Conservation (phyloP, 352 stramenopile genomes). For the Pelagophyceae sp. region DNA sequence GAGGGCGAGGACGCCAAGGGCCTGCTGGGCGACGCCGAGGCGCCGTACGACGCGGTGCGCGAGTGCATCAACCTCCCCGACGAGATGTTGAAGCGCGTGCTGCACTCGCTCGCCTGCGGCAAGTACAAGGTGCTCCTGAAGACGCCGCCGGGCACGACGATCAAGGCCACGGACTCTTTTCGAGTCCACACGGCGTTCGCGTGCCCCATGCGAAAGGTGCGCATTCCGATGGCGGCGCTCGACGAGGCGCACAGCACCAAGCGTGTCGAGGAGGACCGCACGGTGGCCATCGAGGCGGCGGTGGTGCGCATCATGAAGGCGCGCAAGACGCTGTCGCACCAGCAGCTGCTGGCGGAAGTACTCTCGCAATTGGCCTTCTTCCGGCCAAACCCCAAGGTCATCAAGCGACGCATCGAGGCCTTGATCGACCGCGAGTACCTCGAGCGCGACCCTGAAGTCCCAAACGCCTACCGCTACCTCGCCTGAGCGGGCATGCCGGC, state of each 20-base stretch:
- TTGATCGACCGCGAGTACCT: constrained; percentile 97
- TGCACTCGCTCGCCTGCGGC: constrained; percentile 95
- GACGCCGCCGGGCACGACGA: constrained; percentile 80
- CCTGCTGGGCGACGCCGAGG: no score
- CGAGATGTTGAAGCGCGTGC: constrained; percentile 88
- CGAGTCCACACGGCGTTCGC: constrained; percentile 83
- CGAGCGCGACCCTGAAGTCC: constrained; percentile 86
- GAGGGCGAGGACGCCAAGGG: constrained; percentile 23
- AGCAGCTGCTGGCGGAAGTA: constrained; percentile 96
- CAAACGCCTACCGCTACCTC: constrained; percentile 89
- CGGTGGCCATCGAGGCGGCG: constrained; percentile 95
- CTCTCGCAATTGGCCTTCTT: constrained; percentile 94
- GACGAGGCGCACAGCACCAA: constrained; percentile 97
- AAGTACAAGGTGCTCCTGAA: constrained; percentile 97
- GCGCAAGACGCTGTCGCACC: constrained; percentile 89
- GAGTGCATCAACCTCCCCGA: constrained; percentile 86
- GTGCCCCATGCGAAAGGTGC: constrained; percentile 90
- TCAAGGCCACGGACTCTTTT: constrained; percentile 86
- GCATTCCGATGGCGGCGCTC: constrained; percentile 95
- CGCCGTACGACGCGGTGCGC: constrained; percentile 74
- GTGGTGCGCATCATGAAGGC: constrained; percentile 99
- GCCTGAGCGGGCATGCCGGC: constrained; percentile 60
- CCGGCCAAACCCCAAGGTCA: constrained; percentile 90
- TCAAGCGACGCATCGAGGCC: constrained; percentile 93
- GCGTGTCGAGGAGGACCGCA: constrained; percentile 83